Evolutionary conservation across 2,329 filamentous ascomycete genomes (phyloP).

Genomic region (Byssothecium circinans): DNA sequence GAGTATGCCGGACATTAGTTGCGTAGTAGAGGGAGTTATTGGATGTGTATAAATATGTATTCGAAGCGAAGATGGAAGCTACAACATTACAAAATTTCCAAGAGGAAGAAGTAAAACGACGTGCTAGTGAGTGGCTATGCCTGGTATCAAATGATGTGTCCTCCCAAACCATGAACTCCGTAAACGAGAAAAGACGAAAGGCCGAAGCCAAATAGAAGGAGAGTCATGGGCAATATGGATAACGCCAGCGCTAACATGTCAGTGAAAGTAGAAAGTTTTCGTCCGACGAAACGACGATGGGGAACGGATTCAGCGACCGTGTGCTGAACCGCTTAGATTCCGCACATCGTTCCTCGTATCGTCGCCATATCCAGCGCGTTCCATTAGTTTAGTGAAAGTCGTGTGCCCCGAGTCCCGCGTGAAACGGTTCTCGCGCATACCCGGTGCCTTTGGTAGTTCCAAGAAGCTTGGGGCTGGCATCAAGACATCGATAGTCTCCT

Average conservation of each 20-base stretch:
- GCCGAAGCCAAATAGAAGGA: not conserved
- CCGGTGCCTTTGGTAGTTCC: conserved; percentile 33
- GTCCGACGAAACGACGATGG: no score
- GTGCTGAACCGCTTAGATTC: conserved; percentile 18
- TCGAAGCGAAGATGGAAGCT: conserved; percentile 4
- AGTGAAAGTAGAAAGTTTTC: conserved; percentile 9
- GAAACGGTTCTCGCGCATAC: conserved; percentile 35
- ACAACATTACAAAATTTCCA: conserved; percentile 1
- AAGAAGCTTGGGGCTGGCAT: conserved; percentile 44
- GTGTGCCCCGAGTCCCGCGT: conserved; percentile 37
- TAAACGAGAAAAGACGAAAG: conserved; percentile 1
- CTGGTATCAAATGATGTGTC: conserved; percentile 17
- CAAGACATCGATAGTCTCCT: conserved; percentile 50
- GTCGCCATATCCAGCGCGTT: conserved; percentile 45
- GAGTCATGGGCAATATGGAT: not conserved
- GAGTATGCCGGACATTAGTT: not conserved
- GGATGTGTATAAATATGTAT: not conserved
- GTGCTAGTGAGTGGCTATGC: conserved; percentile 11
- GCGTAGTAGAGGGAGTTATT: no score
- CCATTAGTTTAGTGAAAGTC: conserved; percentile 48
- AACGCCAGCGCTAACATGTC: conserved; percentile 19
- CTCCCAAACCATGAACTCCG: conserved; percentile 2
- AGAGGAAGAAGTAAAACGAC: not conserved
- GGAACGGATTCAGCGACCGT: conserved; percentile 2
- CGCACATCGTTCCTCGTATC: conserved; percentile 30